Conservation (phyloP, 306 rosid genomes). For the Sicyos baderoa region DNA sequence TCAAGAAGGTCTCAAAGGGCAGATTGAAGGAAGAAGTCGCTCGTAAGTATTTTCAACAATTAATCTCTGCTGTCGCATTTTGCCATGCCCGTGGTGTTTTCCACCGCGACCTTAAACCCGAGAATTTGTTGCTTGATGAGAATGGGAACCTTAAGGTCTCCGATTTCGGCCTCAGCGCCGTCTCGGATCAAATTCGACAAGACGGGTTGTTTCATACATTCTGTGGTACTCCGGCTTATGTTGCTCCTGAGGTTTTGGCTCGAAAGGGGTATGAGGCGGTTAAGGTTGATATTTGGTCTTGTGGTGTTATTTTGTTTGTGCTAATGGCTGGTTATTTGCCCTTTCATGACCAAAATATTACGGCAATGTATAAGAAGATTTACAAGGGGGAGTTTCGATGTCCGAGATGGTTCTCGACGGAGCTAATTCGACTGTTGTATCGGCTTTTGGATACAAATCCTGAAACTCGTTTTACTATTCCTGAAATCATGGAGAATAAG, state of each 20-base stretch:
- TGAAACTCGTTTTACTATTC: constrained; percentile 53
- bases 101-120: constrained; percentile 85
- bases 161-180: constrained; percentile 80
- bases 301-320: constrained; percentile 77
- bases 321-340: constrained; percentile 91
- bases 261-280: constrained; percentile 81
- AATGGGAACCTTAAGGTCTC: constrained; percentile 78
- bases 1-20: constrained; percentile 88
- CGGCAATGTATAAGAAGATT: constrained; percentile 88
- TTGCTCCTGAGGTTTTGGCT: constrained; percentile 80
- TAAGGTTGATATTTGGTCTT: constrained; percentile 86
- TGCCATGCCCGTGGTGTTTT: constrained; percentile 88
- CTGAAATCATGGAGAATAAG: constrained; percentile 73
- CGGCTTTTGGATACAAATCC: constrained; percentile 67
- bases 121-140: constrained; percentile 65
- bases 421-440: constrained; percentile 37
- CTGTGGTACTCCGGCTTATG: constrained; percentile 91
- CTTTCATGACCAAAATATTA: constrained; percentile 76
- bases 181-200: constrained; percentile 76
- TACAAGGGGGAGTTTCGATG: constrained; percentile 75
- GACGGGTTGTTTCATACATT: constrained; percentile 88
- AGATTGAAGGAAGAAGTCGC: constrained; percentile 74
- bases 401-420: constrained; percentile 79
- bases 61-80: constrained; percentile 73
- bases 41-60: constrained; percentile 66